phyloP scores from a whole-genome alignment of 495 filamentous ascomycete species.

The Thermothielavioides terrestris region DNA sequence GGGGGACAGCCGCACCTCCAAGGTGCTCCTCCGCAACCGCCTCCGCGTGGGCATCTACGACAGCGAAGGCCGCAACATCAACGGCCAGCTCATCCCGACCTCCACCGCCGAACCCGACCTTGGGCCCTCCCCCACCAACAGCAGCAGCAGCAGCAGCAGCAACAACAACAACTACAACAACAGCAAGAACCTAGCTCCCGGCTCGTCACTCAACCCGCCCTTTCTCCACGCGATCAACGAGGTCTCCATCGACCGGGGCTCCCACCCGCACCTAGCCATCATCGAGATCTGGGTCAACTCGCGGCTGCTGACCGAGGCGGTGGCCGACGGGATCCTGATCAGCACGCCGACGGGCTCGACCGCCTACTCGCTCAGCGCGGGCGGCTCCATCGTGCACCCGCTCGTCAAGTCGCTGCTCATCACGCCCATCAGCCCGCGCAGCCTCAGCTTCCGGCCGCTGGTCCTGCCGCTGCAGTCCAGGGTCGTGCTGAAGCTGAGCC shows the following conservation, averaged over 20 bases:
- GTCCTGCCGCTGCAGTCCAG: constrained; percentile 82
- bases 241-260: constrained; percentile 83
- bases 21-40: constrained; percentile 77
- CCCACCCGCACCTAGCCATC: constrained; percentile 80
- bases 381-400: constrained; percentile 92
- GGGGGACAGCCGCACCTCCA: constrained; percentile 62
- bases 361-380: constrained; percentile 84
- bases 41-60: constrained; percentile 75
- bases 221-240: constrained; percentile 89
- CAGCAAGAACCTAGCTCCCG: no score
- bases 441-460: constrained; percentile 82
- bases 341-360: constrained; percentile 91
- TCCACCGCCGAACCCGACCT: constrained; percentile 36
- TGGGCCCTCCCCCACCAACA: constrained; percentile 14
- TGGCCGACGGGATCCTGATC: constrained; percentile 91
- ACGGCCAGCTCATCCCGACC: constrained; percentile 37
- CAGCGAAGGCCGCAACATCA: constrained; percentile 47
- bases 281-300: constrained; percentile 80
- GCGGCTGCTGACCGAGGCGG: constrained; percentile 80
- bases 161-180: no score
- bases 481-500: constrained; percentile 73
- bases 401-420: constrained; percentile 78
- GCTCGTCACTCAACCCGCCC: no score
- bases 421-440: constrained; percentile 89
- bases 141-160: not conserved